Base-by-base conservation (phyloP, 2,329 filamentous ascomycete genomes). In the Claviceps sp. region DNA sequence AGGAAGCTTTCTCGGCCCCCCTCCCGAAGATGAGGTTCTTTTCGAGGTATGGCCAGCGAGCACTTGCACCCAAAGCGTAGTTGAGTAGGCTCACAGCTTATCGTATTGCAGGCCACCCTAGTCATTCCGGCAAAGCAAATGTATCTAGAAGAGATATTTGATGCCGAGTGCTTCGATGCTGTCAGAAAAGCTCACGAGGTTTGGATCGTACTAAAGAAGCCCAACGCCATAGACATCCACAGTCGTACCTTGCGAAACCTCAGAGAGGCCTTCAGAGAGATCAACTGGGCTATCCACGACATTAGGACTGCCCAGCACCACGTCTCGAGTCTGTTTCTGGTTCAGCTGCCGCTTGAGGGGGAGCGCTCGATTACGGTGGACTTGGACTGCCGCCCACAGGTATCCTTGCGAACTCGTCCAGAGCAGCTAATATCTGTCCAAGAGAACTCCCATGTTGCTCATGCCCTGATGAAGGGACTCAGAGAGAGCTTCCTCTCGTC, bases 271-370 rank as follows among this genome's bases (percentile, higher is more conserved):
- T 41, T 67, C 0, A 26, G 53, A 4, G 63, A 59, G 1, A 52
- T 67, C 7, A 67, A 67, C 52, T 61, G 59, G 60, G 52, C 47
- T 5, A 59, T 70, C 13, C 60, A 65, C 14, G 61, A 68, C n/a
- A 58, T 67, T 56, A 60, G 65, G 5, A 51, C 64, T 4, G 60
- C 57, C 1, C 61, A 59, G 4, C 58, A 64, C 14, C 55, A 59
- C 20, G 48, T 58, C 6, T 54, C 57, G 2, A 53, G 56, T 5
- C 57, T 55, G 2, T 65, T 65, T 47, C 51, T 68, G 9, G 57
- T 62, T 3, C 67, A 69, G 44, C 45, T 52, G 7, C 60, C 60
- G 2, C 55, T 54, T 2, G 55, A 56, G 18, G 52, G 51, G 11
- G 42, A 49, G 14, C 50, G 50, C 13, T 43, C 49, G 24, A 55